phyloP scores from a whole-genome alignment of 2,329 filamentous ascomycete species.

The Monilinia polystroma region DNA sequence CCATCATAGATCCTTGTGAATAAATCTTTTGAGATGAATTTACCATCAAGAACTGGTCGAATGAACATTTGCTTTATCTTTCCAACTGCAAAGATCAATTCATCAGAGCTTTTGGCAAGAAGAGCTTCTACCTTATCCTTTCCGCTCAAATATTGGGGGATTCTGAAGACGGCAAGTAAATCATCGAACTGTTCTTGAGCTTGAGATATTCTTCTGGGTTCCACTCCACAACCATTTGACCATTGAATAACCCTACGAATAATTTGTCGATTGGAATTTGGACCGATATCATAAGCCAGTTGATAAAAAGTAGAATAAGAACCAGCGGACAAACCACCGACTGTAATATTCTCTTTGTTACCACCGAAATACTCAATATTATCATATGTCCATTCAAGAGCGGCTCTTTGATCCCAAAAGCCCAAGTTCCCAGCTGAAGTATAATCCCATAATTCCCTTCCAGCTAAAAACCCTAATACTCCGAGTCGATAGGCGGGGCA shows the following conservation, averaged over 20 bases:
- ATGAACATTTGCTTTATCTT: conserved; percentile 28
- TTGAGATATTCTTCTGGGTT: conserved; percentile 42
- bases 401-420: conserved; percentile 57
- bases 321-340: conserved; percentile 52
- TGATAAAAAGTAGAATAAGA: conserved; percentile 36
- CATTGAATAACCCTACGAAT: conserved; percentile 26
- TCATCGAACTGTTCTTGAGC: conserved; percentile 29
- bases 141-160: conserved; percentile 19
- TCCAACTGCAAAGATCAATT: conserved; percentile 24
- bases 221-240: conserved; percentile 48
- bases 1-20: conserved; percentile 26
- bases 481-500: conserved; percentile 54
- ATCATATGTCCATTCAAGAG: conserved; percentile 57
- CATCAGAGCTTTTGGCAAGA: conserved; percentile 21
- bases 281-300: conserved; percentile 27
- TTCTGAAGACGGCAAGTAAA: conserved; percentile 22
- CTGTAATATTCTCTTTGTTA: conserved; percentile 43
- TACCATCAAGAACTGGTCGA: conserved; percentile 26
- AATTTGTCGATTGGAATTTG: conserved; percentile 24
- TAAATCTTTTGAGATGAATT: conserved; percentile 26
- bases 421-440: conserved; percentile 44
- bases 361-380: conserved; percentile 68
- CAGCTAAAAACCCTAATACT: conserved; percentile 44
- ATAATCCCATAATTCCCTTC: conserved; percentile 4
- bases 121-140: conserved; percentile 20